Evolutionary conservation across 176 grass and related monocot species (phyloP).

Genomic region (Hsuehochloa calcarea): DNA sequence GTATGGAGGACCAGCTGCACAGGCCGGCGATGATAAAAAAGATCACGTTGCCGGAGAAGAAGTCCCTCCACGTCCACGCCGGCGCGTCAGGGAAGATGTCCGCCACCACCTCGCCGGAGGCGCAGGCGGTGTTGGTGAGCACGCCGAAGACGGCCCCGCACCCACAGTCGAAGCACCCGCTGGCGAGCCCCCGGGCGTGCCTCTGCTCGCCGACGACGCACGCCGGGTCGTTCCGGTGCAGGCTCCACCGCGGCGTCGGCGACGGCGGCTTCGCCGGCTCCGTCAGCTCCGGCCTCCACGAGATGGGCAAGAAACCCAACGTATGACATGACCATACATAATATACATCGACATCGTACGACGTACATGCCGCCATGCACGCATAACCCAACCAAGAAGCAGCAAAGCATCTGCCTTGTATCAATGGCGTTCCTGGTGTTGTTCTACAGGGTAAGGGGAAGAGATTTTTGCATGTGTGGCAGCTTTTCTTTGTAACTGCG

Average conservation of each 20-base stretch:
- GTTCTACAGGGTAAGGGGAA: neutral
- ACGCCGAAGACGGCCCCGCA: constrained; percentile 32
- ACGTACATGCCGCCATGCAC: neutral
- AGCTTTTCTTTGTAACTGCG: neutral
- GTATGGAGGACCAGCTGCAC: constrained; percentile 39
- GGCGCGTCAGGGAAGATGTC: neutral
- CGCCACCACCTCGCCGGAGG: constrained; percentile 4
- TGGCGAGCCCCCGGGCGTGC: constrained; percentile 48
- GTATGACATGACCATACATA: constrained; percentile 22
- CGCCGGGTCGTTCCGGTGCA: constrained; percentile 70
- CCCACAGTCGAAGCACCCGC: constrained; percentile 18
- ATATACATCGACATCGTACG: neutral
- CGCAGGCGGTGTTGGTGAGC: constrained; percentile 21
- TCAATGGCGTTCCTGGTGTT: neutral
- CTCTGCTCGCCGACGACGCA: constrained; percentile 80
- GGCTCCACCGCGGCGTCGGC: constrained; percentile 55
- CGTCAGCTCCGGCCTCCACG: constrained; percentile 25
- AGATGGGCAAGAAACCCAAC: constrained; percentile 47
- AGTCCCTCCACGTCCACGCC: constrained; percentile 30
- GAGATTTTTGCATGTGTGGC: neutral
- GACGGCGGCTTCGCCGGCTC: neutral
- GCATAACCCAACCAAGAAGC: neutral
- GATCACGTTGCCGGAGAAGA: constrained; percentile 32
- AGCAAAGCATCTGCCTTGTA: neutral
- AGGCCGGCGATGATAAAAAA: constrained; percentile 22